A percentile compares a stretch with the other conserved stretches of the same genome.
phyloP scores from a whole-genome alignment of 1,284 basidiomycete species.

The Lignosus rhinocerotis region DNA sequence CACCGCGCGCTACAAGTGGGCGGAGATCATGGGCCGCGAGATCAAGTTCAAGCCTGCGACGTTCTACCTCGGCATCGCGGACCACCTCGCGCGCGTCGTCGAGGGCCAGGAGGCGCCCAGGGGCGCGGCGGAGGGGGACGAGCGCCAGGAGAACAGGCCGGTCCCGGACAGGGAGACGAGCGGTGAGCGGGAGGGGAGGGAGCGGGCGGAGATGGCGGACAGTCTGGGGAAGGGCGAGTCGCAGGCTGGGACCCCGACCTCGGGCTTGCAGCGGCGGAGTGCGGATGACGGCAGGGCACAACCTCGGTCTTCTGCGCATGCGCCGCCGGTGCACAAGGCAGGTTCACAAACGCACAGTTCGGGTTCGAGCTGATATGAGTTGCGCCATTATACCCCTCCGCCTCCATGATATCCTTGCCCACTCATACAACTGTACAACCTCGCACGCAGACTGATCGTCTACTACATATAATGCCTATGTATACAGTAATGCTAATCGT shows the following conservation, averaged over 20 bases:
- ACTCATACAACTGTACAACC: not conserved
- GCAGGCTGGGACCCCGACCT: not conserved
- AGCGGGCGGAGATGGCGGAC: conserved; percentile 35
- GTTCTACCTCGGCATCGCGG: conserved; percentile 83
- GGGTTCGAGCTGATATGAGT: too few relatives aligned
- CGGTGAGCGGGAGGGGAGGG: conserved; percentile 28
- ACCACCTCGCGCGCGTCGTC: conserved; percentile 67
- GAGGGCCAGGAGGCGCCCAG: conserved; percentile 42
- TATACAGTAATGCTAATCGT: not conserved
- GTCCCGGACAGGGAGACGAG: conserved; percentile 18
- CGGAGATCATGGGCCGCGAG: conserved; percentile 83
- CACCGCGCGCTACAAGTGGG: conserved; percentile 82
- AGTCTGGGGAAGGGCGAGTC: conserved; percentile 29
- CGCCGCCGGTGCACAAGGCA: not conserved
- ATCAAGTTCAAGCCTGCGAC: conserved; percentile 88
- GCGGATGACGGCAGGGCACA: not conserved
- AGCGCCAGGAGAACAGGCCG: not conserved
- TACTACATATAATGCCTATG: not conserved
- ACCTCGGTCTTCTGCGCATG: not conserved
- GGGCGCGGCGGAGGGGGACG: not conserved
- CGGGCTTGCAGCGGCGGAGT: not conserved
- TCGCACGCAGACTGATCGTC: not conserved
- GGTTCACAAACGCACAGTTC: not conserved
- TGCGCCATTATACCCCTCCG: not conserved
- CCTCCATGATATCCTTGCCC: not conserved